These are phyloP conservation scores for Betula pendula DNA, from an alignment of 306 rosid genomes.

Conservation along the genomic window DNA sequence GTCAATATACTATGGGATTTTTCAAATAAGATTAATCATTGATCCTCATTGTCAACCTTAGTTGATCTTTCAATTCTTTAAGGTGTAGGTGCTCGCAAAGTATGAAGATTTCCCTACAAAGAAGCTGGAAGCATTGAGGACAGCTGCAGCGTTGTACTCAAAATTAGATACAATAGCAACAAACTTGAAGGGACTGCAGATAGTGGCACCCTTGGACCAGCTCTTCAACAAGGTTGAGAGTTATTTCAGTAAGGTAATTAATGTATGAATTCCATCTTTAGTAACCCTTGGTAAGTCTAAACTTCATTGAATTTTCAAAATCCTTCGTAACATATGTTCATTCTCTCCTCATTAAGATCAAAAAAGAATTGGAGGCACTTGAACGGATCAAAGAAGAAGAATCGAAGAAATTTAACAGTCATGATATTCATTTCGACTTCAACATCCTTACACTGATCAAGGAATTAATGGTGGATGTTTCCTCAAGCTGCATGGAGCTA, in stretches of 20 bases:
- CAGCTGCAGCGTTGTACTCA: conserved; percentile 34
- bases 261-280: too few relatives aligned
- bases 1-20: conserved; percentile 15
- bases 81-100: conserved; percentile 2
- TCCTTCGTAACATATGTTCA: not conserved
- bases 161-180: conserved; percentile 22
- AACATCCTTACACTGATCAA: conserved; percentile 29
- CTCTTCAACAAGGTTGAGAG: not conserved
- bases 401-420: conserved; percentile 23
- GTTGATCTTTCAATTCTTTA: not conserved
- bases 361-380: conserved; percentile 28
- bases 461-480: conserved; percentile 40
- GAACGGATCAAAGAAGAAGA: conserved; percentile 42
- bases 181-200: not conserved
- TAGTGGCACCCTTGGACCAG: conserved; percentile 1
- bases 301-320: not conserved
- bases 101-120: conserved; percentile 27
- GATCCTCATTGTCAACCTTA: not conserved
- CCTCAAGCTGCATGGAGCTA: conserved; percentile 47
- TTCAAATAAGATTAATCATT: not conserved
- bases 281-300: not conserved
- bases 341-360: conserved; percentile 6
- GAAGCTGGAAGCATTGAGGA: conserved; percentile 42
- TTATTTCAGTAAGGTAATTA: conserved; percentile 1
- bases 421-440: conserved; percentile 39